Evolutionary conservation across 1,284 basidiomycete species (phyloP), one percentile per base, ranked within the genome.

Genomic region (Schizophyllum commune): DNA sequence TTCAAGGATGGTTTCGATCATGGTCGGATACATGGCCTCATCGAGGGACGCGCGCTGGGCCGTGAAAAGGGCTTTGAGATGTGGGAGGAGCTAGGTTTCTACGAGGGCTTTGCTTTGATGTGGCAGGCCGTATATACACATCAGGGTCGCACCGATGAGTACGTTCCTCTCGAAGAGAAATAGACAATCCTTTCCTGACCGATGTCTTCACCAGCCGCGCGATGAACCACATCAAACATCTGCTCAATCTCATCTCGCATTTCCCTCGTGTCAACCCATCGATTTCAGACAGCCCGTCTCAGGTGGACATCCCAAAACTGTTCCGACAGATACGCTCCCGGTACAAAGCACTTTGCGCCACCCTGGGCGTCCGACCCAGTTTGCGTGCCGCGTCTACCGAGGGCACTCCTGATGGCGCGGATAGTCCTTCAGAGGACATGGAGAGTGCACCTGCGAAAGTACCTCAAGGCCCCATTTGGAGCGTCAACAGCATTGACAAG

Each of bases 61-160:
- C 83, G 87, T 63, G 89, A 94, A 69, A 96, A 98, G 71, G 94
- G 92, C 0, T 98, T 89, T 72, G 94, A 96, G 74, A 85, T 98
- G 72, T 98, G 96, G 94, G 94, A 97, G 73, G 96, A 98, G 72
- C 81, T 98, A 5, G 95, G 92, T 1, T 98, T 89, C 71, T 96
- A 96, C 71, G 83, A 92, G 68, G 96, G 94, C 2, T 89, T 90
- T 69, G 92, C 93, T 3, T 65, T 69, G 59, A 82, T 88, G 62
- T 97, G 92, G 90, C 71, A 77, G 60, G 75, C 77, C 0, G 70
- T 86, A 60, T 77, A 75, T 53, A 68, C 72, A 21, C 72, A 70
- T 56, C 76, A 77, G 58, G 73, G 74, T 56, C 69, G 69, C 19
- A 69, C 69, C 15, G 78, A 84, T 63, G 81, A 83, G 85, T 87